Conservation (phyloP, 768 basidiomycete species). For the Mycena olivaceomarginata region DNA sequence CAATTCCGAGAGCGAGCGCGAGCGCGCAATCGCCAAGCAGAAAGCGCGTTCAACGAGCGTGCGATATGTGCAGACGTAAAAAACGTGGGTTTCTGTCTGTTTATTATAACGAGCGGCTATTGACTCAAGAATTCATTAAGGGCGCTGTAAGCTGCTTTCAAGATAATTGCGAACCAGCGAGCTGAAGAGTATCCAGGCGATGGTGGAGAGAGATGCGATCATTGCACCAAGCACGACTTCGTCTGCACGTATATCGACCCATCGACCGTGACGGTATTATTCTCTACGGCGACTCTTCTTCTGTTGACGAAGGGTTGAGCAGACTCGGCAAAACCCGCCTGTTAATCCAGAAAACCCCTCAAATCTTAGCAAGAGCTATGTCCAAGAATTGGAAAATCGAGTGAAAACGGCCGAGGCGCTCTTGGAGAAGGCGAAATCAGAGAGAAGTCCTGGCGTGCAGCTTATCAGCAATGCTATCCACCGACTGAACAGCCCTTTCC, state of each 20-base stretch:
- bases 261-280: not conserved
- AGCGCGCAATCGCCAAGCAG: not conserved
- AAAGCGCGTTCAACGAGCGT: constrained; percentile 29
- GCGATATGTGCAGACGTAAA: constrained; percentile 35
- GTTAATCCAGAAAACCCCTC: not conserved
- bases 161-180: no score
- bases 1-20: not conserved
- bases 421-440: constrained; percentile 2
- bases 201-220: constrained; percentile 16
- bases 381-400: constrained; percentile 21
- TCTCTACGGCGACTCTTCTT: not conserved
- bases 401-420: constrained; percentile 28
- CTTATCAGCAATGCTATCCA: constrained; percentile 18
- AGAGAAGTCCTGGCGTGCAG: constrained; percentile 21
- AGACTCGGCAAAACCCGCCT: not conserved
- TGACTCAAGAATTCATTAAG: not conserved
- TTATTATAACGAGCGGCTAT: no score
- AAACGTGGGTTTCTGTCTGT: not conserved
- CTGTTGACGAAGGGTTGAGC: not conserved
- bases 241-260: constrained; percentile 30
- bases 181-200: constrained; percentile 20
- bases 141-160: constrained; percentile 3
- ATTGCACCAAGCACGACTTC: constrained; percentile 30
- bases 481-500: constrained; percentile 19
- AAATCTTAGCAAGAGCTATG: constrained; percentile 1